phyloP scores from a whole-genome alignment of 2,329 filamentous ascomycete species.

The Penicillium sp. region DNA sequence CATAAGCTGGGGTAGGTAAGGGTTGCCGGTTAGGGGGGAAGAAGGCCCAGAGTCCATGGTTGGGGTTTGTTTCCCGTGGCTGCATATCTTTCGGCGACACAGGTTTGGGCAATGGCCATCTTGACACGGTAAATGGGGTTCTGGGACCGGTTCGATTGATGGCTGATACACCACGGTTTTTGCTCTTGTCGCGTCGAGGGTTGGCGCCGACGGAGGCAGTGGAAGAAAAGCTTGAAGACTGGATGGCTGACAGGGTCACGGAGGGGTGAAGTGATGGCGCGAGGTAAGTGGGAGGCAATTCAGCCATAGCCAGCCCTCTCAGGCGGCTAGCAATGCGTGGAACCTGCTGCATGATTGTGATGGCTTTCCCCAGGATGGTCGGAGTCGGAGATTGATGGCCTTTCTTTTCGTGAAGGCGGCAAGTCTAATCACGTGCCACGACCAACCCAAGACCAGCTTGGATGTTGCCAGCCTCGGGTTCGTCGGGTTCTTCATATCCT shows the following conservation, averaged over 20 bases:
- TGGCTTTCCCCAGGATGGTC: slow-evolving; percentile 12
- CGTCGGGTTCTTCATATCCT: background rate
- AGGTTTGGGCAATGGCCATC: slow-evolving; percentile 70
- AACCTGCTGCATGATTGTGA: slow-evolving; percentile 34
- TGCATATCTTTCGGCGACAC: slow-evolving; percentile 54
- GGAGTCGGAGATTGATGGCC: slow-evolving; percentile 14
- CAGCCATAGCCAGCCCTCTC: slow-evolving; percentile 33
- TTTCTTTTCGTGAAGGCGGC: slow-evolving; percentile 23
- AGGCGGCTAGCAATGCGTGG: slow-evolving; percentile 36
- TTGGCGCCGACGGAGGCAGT: slow-evolving; percentile 49
- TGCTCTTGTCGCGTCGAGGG: slow-evolving; percentile 70
- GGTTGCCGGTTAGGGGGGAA: slow-evolving; percentile 69
- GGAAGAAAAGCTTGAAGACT: slow-evolving; percentile 50
- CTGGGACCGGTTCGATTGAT: slow-evolving; percentile 73
- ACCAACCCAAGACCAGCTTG: background rate
- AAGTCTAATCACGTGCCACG: slow-evolving; percentile 26
- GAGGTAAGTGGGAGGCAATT: slow-evolving; percentile 45
- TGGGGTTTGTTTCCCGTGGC: slow-evolving; percentile 55
- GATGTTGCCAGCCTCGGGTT: background rate
- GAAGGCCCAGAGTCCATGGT: slow-evolving; percentile 92
- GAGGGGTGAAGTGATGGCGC: slow-evolving; percentile 42
- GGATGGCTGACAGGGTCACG: slow-evolving; percentile 29
- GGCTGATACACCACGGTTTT: slow-evolving; percentile 74
- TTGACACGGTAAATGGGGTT: slow-evolving; percentile 70
- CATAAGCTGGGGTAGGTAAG: slow-evolving; percentile 70